These are phyloP conservation scores for Hypoxylon crocopeplum DNA, from an alignment of 495 filamentous ascomycete species.

Conservation along the genomic window DNA sequence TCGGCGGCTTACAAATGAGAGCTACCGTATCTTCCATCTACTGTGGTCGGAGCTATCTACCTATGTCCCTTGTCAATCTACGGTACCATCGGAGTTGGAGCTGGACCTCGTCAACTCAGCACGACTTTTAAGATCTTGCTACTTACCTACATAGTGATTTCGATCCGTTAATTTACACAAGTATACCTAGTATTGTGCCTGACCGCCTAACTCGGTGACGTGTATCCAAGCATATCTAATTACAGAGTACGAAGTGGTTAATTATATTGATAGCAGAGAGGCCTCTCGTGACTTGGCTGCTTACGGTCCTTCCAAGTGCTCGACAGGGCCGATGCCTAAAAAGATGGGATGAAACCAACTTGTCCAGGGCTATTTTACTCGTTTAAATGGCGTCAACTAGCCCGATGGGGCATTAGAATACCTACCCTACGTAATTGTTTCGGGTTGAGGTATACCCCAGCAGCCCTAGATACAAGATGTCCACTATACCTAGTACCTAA, in stretches of 20 bases:
- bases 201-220: slow-evolving; percentile 12
- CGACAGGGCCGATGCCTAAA: slow-evolving; percentile 34
- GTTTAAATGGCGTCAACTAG: slow-evolving; percentile 19
- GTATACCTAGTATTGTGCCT: not conserved
- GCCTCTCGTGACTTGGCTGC: slow-evolving; percentile 23
- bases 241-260: slow-evolving; percentile 35
- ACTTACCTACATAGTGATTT: not conserved
- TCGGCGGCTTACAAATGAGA: slow-evolving; percentile 21
- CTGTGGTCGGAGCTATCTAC: slow-evolving; percentile 1
- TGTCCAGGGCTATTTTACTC: slow-evolving; percentile 5
- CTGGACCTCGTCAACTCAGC: not conserved
- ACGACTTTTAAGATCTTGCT: not conserved
- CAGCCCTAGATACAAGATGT: too few relatives aligned
- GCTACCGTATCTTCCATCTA: not conserved
- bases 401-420: slow-evolving; percentile 13
- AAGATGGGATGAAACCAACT: slow-evolving; percentile 30
- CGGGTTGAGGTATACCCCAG: too few relatives aligned
- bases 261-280: slow-evolving; percentile 30
- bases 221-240: slow-evolving; percentile 31
- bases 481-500: too few relatives aligned
- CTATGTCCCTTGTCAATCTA: not conserved
- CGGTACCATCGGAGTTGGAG: not conserved
- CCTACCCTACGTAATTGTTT: too few relatives aligned
- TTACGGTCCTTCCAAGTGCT: slow-evolving; percentile 13
- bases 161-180: not conserved